A percentile compares a stretch with the other conserved stretches of the same genome.
Conservation (phyloP, 2,329 filamentous ascomycete species). For the Leptographium flavum region DNA sequence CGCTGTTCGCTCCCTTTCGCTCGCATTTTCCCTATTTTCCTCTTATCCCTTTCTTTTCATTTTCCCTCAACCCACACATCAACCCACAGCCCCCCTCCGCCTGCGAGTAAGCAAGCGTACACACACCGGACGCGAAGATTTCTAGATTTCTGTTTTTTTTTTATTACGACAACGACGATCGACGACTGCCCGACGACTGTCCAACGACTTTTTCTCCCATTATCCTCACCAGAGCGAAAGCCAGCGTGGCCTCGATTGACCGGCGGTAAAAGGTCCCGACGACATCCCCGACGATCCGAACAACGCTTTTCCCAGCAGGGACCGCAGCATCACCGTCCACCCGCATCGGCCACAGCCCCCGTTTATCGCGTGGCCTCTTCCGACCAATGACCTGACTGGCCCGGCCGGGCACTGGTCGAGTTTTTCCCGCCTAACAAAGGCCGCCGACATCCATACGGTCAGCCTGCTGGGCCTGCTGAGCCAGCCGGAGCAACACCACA, state of each 20-base stretch:
- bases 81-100: not conserved
- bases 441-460: not conserved
- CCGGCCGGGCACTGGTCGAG: not conserved
- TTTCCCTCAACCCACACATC: not conserved
- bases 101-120: too few species aligned
- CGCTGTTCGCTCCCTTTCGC: not conserved
- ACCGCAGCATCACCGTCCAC: not conserved
- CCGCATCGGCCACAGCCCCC: not conserved
- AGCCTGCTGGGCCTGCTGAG: not conserved
- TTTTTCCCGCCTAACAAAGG: not conserved
- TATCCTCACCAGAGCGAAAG: not conserved
- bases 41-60: not conserved
- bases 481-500: not conserved
- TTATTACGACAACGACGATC: not conserved
- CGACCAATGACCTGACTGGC: constrained; percentile 1
- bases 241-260: too few species aligned
- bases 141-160: too few species aligned
- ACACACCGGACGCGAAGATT: not conserved
- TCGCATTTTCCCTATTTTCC: not conserved
- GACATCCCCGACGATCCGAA: not conserved
- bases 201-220: not conserved
- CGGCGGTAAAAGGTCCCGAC: not conserved
- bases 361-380: not conserved
- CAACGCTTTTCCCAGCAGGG: not conserved
- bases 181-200: not conserved